phyloP scores from a whole-genome alignment of 768 basidiomycete genomes.

The Lentinus brumalis region DNA sequence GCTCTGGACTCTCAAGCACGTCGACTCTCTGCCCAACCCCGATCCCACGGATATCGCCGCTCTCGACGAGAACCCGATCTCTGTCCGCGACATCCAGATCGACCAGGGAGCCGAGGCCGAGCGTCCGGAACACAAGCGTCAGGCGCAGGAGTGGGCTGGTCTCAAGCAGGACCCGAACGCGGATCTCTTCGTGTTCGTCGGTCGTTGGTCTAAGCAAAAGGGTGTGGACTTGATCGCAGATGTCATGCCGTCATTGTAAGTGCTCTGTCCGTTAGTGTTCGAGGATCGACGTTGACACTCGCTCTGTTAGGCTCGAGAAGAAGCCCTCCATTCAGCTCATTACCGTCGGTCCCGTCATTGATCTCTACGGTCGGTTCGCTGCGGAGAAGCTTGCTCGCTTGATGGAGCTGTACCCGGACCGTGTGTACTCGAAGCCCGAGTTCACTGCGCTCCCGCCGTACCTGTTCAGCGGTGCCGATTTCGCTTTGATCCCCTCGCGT shows the following conservation, averaged over 20 bases:
- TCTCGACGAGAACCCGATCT: slow-evolving; percentile 75
- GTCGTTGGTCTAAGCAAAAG: slow-evolving; percentile 98
- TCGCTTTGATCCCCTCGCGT: slow-evolving; percentile 92
- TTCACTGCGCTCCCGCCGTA: slow-evolving; percentile 93
- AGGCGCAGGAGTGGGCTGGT: slow-evolving; percentile 94
- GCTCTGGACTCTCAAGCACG: slow-evolving; percentile 93
- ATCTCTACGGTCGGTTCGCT: slow-evolving; percentile 92
- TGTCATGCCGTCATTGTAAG: slow-evolving; percentile 87
- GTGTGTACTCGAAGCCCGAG: slow-evolving; percentile 95
- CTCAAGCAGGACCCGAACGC: slow-evolving; percentile 89
- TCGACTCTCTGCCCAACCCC: slow-evolving; percentile 93
- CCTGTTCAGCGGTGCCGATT: slow-evolving; percentile 93
- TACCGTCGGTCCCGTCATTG: slow-evolving; percentile 91
- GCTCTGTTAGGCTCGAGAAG: slow-evolving; percentile 69
- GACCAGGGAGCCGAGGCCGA: slow-evolving; percentile 85
- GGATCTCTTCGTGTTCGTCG: slow-evolving; percentile 94
- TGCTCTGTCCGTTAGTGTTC: slow-evolving; percentile 19
- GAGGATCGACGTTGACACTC: slow-evolving; percentile 13
- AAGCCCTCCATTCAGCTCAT: slow-evolving; percentile 84
- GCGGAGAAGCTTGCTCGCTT: slow-evolving; percentile 91
- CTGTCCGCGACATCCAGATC: slow-evolving; percentile 71
- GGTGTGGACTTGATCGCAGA: slow-evolving; percentile 98
- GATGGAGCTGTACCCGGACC: slow-evolving; percentile 94
- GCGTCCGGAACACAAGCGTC: slow-evolving; percentile 87
- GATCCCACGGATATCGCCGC: slow-evolving; percentile 95